Conservation (phyloP, 495 filamentous ascomycete genomes). For the Penicillium taxi region DNA sequence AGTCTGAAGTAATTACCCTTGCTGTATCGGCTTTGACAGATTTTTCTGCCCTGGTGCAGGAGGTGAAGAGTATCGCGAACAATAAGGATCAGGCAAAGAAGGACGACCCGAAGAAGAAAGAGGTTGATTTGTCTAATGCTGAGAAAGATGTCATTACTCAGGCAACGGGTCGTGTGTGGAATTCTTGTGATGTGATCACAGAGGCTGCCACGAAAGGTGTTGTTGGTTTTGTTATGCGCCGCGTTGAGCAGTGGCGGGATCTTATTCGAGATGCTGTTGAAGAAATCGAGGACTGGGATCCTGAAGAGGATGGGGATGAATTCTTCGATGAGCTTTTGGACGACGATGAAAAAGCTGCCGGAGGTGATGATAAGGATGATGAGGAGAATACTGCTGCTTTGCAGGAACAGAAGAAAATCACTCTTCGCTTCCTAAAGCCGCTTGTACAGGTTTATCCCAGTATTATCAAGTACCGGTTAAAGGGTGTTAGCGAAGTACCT, state of each 20-base stretch:
- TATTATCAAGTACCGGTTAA: constrained; percentile 30
- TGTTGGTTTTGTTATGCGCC: constrained; percentile 50
- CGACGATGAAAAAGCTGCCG: constrained; percentile 37
- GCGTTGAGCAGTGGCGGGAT: constrained; percentile 59
- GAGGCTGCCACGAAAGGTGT: constrained; percentile 57
- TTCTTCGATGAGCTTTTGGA: constrained; percentile 40
- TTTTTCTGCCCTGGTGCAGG: constrained; percentile 27
- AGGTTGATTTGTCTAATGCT: constrained; percentile 18
- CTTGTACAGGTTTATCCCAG: constrained; percentile 36
- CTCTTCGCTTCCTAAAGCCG: constrained; percentile 34
- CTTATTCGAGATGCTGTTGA: constrained; percentile 70
- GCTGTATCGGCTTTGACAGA: constrained; percentile 31
- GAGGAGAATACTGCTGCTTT: constrained; percentile 24
- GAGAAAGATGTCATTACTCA: constrained; percentile 35
- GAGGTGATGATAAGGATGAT: constrained; percentile 16
- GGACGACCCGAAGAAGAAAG: constrained; percentile 16
- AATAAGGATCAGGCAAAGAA: constrained; percentile 18
- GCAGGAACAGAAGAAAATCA: constrained; percentile 31
- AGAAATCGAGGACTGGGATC: constrained; percentile 80
- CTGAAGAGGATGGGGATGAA: constrained; percentile 52
- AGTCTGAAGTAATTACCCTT: constrained; percentile 40
- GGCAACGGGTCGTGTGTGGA: constrained; percentile 45
- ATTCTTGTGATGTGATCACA: constrained; percentile 64
- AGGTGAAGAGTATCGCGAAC: constrained; percentile 24
- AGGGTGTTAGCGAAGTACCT: constrained; percentile 17